Evolutionary conservation across 2,329 filamentous ascomycete species (phyloP).

Genomic region (Fusarium nygamai): DNA sequence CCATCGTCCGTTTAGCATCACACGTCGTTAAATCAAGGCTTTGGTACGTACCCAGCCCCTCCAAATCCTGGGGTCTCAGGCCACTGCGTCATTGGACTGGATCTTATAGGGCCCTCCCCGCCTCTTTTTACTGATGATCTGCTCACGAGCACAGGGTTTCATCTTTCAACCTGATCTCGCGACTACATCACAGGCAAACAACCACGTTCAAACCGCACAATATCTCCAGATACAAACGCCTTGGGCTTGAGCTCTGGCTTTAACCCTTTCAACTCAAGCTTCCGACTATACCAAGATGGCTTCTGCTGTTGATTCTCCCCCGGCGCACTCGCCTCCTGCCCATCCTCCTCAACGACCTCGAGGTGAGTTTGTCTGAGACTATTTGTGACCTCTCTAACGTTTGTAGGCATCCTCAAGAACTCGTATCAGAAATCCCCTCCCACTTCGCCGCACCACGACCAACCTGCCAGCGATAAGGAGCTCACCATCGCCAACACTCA

Average conservation of each 20-base stretch:
- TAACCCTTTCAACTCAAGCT: constrained; percentile 29
- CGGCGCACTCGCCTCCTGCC: constrained; percentile 55
- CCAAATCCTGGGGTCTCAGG: constrained; percentile 29
- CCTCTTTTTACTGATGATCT: constrained; percentile 30
- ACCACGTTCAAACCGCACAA: not conserved
- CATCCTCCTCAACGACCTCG: constrained; percentile 56
- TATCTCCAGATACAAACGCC: not conserved
- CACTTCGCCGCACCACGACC: constrained; percentile 58
- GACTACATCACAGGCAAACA: constrained; percentile 37
- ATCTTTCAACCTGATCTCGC: constrained; percentile 31
- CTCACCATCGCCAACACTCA: constrained; percentile 94
- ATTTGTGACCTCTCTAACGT: not conserved
- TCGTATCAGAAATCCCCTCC: constrained; percentile 71
- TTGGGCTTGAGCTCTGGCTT: constrained; percentile 16
- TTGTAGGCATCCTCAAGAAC: constrained; percentile 91
- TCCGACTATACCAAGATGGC: constrained; percentile 51
- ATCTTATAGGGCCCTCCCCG: constrained; percentile 26
- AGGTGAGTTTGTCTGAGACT: constrained; percentile 48
- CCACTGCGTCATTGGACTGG: constrained; percentile 43
- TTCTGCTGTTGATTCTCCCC: constrained; percentile 50
- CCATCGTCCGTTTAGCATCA: not conserved
- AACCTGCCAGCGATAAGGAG: constrained; percentile 76
- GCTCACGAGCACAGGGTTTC: constrained; percentile 37
- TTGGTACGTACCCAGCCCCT: constrained; percentile 31
- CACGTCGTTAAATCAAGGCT: not conserved